A percentile compares a stretch with the other conserved stretches of the same genome.
These are phyloP conservation scores for Chlorella sp. DNA, from an alignment of 139 green algal genomes.

Conservation along the genomic window DNA sequence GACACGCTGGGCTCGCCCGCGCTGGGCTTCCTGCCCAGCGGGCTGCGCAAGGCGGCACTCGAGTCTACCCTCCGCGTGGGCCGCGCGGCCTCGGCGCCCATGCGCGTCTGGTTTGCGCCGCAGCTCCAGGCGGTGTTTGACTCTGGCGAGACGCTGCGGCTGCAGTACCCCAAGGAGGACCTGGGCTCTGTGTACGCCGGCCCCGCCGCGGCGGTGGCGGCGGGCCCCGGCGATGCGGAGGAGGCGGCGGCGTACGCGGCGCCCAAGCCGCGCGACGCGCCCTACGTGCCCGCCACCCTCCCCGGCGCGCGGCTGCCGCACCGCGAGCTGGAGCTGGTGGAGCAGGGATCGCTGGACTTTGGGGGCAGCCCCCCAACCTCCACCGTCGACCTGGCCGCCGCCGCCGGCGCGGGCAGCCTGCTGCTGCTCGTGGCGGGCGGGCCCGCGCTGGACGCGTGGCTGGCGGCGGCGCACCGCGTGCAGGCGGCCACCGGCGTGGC, in stretches of 20 bases:
- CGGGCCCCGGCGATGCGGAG: slow-evolving; percentile 3
- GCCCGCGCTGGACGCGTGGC: neutral
- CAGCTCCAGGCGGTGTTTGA: slow-evolving; percentile 61
- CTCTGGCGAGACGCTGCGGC: slow-evolving; percentile 71
- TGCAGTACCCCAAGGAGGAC: slow-evolving; percentile 93
- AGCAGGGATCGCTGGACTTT: slow-evolving; percentile 5
- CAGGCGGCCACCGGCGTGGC: slow-evolving; percentile 9
- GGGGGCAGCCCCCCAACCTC: neutral
- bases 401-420: slow-evolving; percentile 4
- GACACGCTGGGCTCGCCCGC: slow-evolving; percentile 28
- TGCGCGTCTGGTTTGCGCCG: neutral
- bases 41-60: slow-evolving; percentile 29
- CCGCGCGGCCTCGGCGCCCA: slow-evolving; percentile 20
- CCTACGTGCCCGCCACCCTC: slow-evolving; percentile 50
- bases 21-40: slow-evolving; percentile 1
- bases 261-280: slow-evolving; percentile 25
- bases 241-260: slow-evolving; percentile 1
- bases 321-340: slow-evolving; percentile 37
- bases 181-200: slow-evolving; percentile 81
- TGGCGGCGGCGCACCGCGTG: slow-evolving; percentile 1
- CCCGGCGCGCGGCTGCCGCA: slow-evolving; percentile 73
- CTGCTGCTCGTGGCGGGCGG: slow-evolving; percentile 17
- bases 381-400: slow-evolving; percentile 23
- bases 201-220: slow-evolving; percentile 5
- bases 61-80: slow-evolving; percentile 50